Conservation (phyloP, 441 rosid genomes). For the Corymbia citriodora region DNA sequence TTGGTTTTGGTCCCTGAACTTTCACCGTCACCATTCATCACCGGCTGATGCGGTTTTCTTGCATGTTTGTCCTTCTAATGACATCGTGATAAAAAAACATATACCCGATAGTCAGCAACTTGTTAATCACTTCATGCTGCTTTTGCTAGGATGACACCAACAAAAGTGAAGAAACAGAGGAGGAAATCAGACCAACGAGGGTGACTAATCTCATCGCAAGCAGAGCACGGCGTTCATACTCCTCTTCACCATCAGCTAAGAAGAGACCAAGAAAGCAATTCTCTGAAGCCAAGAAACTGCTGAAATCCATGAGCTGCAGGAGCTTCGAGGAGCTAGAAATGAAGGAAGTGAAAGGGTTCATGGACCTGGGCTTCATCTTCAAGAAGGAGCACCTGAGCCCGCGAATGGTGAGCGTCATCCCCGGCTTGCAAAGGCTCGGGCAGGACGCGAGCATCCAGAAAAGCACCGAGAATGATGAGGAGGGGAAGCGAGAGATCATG, state of each 20-base stretch:
- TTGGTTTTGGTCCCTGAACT: neutral
- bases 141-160: neutral
- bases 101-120: neutral
- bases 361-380: conserved; percentile 57
- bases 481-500: neutral
- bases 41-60: neutral
- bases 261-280: conserved; percentile 1
- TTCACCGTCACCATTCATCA: neutral
- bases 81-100: neutral
- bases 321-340: conserved; percentile 43
- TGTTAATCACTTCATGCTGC: neutral
- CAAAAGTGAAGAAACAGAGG: neutral
- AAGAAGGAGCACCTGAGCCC: conserved; percentile 20
- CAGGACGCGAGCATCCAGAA: neutral
- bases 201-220: neutral
- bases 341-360: conserved; percentile 60
- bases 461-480: neutral
- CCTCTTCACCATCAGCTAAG: conserved; percentile 24
- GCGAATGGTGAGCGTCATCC: conserved; percentile 27
- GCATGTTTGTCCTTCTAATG: neutral
- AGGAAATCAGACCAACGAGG: neutral
- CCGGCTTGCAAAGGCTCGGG: conserved; percentile 43
- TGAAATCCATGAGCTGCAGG: conserved; percentile 32
- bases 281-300: neutral
- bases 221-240: neutral